phyloP scores from a whole-genome alignment of 345 rosid species.

The Moringa oleifera region DNA sequence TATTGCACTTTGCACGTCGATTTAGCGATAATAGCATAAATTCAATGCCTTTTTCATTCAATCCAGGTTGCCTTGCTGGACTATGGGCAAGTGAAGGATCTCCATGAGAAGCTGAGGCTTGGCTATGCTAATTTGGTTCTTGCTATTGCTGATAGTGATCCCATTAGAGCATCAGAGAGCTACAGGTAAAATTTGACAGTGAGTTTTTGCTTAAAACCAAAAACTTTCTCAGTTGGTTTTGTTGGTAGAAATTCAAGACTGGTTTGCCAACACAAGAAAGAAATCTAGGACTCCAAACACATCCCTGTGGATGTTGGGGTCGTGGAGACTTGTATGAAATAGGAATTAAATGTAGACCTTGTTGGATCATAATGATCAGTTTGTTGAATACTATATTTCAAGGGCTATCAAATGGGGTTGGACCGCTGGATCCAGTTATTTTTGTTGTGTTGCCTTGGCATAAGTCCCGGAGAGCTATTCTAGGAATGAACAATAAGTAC shows the following conservation, averaged over 20 bases:
- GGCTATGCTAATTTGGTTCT: constrained; percentile 84
- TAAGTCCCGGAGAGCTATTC: background rate
- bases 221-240: background rate
- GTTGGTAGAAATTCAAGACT: background rate
- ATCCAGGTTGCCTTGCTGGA: constrained; percentile 84
- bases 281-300: background rate
- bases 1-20: constrained; percentile 1
- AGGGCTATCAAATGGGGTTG: background rate
- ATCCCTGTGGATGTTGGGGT: background rate
- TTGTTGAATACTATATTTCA: too few relatives aligned
- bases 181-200: constrained; percentile 39
- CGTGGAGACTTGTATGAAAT: background rate
- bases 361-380: background rate
- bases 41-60: constrained; percentile 15
- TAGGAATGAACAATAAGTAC: background rate
- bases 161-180: constrained; percentile 57
- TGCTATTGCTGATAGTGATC: constrained; percentile 77
- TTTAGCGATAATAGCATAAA: constrained; percentile 7
- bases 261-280: constrained; percentile 5
- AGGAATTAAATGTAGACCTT: constrained; percentile 1
- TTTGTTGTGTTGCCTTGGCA: background rate
- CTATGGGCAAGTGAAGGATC: constrained; percentile 98
- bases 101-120: constrained; percentile 71
- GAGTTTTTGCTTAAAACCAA: background rate
- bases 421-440: background rate